Percentiles rank a stretch among this genome's conserved stretches.
Evolutionary conservation across 2,329 filamentous ascomycete species (phyloP).

Genomic region (Aschersonia sp.): DNA sequence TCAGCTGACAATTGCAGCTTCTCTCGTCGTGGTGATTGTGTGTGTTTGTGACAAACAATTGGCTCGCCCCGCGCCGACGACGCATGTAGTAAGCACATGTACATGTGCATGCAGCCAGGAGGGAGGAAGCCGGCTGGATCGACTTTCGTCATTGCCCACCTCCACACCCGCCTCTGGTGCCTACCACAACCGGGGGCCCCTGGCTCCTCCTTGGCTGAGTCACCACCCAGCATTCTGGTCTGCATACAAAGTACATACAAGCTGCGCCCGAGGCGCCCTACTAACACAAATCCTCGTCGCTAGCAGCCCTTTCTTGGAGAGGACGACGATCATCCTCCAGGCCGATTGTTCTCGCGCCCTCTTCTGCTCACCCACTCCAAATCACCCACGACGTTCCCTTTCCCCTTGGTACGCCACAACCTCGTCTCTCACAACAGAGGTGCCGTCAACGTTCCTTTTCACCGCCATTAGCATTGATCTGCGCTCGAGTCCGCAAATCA

Average conservation of each 20-base stretch:
- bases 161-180: not conserved
- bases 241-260: not conserved
- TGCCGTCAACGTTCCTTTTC: not conserved
- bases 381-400: not conserved
- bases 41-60: too few relatives aligned
- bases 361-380: not conserved
- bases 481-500: too few relatives aligned
- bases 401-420: not conserved
- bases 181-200: not conserved
- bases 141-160: constrained; percentile 1
- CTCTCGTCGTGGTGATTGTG: too few relatives aligned
- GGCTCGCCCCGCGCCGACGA: too few relatives aligned
- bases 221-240: not conserved
- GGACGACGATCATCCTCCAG: too few relatives aligned
- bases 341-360: not conserved
- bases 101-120: too few relatives aligned
- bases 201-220: not conserved
- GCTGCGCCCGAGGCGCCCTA: not conserved
- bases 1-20: too few relatives aligned
- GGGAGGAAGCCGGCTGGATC: not conserved
- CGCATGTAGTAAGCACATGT: not conserved
- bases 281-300: not conserved
- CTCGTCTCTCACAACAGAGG: not conserved
- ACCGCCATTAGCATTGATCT: too few relatives aligned
- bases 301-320: not conserved